Conservation (phyloP, 2,329 filamentous ascomycete genomes). For the Trichophyton simii region DNA sequence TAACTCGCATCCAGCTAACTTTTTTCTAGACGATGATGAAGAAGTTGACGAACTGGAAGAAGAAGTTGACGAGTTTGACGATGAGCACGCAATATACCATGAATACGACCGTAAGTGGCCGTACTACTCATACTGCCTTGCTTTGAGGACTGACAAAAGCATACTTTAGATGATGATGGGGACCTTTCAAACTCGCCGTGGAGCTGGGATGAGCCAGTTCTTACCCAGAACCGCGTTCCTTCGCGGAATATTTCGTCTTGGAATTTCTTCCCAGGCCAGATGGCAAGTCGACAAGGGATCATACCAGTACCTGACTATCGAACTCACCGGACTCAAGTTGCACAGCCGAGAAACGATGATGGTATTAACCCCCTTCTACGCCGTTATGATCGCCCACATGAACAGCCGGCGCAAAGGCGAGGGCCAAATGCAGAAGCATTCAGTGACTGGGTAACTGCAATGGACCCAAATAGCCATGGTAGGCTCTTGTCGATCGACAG, state of each 20-base stretch:
- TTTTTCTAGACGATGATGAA: slow-evolving; percentile 47
- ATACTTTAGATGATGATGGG: slow-evolving; percentile 21
- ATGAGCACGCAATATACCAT: slow-evolving; percentile 32
- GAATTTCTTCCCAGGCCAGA: slow-evolving; percentile 48
- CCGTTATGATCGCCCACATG: slow-evolving; percentile 36
- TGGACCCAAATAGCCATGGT: slow-evolving; percentile 35
- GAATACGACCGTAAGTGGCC: slow-evolving; percentile 26
- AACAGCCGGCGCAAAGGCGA: slow-evolving; percentile 25
- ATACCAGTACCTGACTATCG: slow-evolving; percentile 33
- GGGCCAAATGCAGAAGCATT: slow-evolving; percentile 30
- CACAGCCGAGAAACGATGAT: slow-evolving; percentile 56
- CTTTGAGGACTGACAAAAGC: not conserved
- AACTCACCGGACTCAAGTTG: slow-evolving; percentile 32
- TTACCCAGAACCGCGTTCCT: slow-evolving; percentile 42
- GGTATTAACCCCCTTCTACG: slow-evolving; percentile 78
- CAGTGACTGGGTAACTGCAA: slow-evolving; percentile 42
- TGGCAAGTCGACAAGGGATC: slow-evolving; percentile 39
- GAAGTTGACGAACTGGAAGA: slow-evolving; percentile 24
- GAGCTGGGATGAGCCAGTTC: slow-evolving; percentile 44
- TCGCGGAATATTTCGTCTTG: slow-evolving; percentile 48
- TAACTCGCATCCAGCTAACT: slow-evolving; percentile 14
- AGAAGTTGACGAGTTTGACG: slow-evolving; percentile 34
- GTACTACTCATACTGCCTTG: slow-evolving; percentile 18
- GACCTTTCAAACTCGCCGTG: slow-evolving; percentile 29
- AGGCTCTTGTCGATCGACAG: slow-evolving; percentile 36